Evolutionary conservation across 768 basidiomycete genomes (phyloP), one percentile per base, ranked within the genome.

Genomic region (Paxillus involutus): DNA sequence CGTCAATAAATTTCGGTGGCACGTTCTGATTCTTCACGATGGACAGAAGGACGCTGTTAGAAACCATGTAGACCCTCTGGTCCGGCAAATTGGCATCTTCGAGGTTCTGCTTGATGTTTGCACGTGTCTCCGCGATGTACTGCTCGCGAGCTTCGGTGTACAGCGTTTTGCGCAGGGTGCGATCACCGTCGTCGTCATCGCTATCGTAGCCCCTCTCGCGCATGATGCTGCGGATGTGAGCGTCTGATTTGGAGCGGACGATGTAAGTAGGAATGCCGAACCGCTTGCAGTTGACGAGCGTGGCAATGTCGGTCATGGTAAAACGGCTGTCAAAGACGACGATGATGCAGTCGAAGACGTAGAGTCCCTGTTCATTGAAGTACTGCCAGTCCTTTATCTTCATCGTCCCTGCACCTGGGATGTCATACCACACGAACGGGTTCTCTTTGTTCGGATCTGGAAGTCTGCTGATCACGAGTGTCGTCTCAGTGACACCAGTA

Each of bases 11-110:
- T 52, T 52, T 61, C 47, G 44, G 59, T 11, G 65, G 57, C 41
- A 13, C 21, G 33, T 2, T 33, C 49, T 57, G 63, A 1, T 58
- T 51, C 19, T 40, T 19, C 49, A 70, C 55, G 37, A 69, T 46
- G 21, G 32, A 47, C 33, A 58, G 29, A 43, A 71, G n/a, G 39
- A 63, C 52, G 24, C n/a, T 44, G 49, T 46, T 57, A 30, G 66
- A 68, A 14, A 68, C 52, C 24, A 70, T 62, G 36, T 69, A 70
- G 6, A 70, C 68, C 4, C 59, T 61, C 50, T 64, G 63, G 36
- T 64, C 44, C 3, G 66, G 49, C 14, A 70, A 52, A 35, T 62
- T 62, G 0, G 64, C 68, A 0, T 61, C 56, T n/a, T 59, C 37
- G 37, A 70, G 35, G 50, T 62, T 63, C 2, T 13, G 7, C 36